Evolutionary conservation across 106 monocot species (phyloP).

Genomic region (Dendrobium huoshanense): DNA sequence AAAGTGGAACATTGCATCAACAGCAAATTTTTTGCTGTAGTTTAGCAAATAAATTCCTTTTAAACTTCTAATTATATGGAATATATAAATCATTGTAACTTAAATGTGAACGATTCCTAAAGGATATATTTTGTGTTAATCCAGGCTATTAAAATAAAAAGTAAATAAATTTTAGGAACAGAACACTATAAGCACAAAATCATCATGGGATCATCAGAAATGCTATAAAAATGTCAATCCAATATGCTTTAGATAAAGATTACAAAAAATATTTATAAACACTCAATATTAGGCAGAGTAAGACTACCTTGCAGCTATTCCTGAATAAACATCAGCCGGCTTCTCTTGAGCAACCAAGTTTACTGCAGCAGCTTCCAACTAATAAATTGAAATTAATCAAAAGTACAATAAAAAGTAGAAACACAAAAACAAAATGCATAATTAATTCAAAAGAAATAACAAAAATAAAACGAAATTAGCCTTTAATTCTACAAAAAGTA

Average conservation of each 20-base stretch:
- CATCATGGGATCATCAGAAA: neutral
- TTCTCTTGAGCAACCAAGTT: conserved; percentile 75
- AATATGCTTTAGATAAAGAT: neutral
- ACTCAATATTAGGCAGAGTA: neutral
- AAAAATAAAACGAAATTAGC: too few species aligned
- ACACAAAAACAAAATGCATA: too few species aligned
- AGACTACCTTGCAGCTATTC: conserved; percentile 69
- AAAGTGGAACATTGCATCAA: neutral
- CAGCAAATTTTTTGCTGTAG: neutral
- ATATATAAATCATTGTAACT: too few species aligned
- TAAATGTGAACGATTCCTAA: too few species aligned
- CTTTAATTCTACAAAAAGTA: too few species aligned
- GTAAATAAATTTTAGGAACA: neutral
- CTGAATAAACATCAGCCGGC: conserved; percentile 83
- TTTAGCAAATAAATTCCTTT: too few species aligned
- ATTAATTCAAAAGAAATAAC: too few species aligned
- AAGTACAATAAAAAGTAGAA: neutral
- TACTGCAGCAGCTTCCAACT: conserved; percentile 84
- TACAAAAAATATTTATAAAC: neutral
- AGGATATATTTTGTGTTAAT: too few species aligned
- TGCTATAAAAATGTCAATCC: neutral
- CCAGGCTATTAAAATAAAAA: too few species aligned
- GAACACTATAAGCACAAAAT: neutral
- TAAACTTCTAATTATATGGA: too few species aligned
- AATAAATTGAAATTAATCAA: conserved; percentile 2